Evolutionary conservation across 768 basidiomycete genomes (phyloP), one percentile per base, ranked within the genome.

Genomic region (Xerocomellus dryophilus): DNA sequence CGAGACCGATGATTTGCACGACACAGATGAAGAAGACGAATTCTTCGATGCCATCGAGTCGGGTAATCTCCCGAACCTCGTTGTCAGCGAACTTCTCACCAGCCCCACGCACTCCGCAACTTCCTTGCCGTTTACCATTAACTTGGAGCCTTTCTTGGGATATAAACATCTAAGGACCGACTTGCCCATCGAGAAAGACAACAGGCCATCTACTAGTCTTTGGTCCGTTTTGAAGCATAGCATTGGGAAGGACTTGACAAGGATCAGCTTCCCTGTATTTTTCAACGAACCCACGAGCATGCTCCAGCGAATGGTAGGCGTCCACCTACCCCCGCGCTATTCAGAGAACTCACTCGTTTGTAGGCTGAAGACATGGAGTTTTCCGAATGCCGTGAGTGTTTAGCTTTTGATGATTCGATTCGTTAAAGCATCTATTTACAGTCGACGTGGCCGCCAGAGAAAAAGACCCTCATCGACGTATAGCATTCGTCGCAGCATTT

Each of bases 311-410:
- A 98, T 98, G 91, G 88, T 84, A 60, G 46, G 76, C 71, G 7
- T 15, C 5, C 4, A 7, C 7, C 14, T 32, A 18, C 11, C 7
- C 53, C 47, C 47, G 7, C 8, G 9, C 35, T 29, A 34, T 36
- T 43, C 11, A 21, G 46, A 12, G 29, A 38, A 21, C 29, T 61
- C 39, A 57, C 23, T 45, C 18, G 6, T 41, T 49, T 58, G 18
- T 40, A 78, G 80, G 90, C 94, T 11, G 95, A 98, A 73, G 95
- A 98, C 71, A 96, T 96, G 92, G 95, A 97, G 70, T 97, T 95
- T 71, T 86, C 90, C 1, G 92, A 93, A 61, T 96, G 93, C 64
- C 73, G 89, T 91, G 63, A 76, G 90, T 51, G 42, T 47, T 50
- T 27, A 32, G 17, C 11, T 27, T 34, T 60, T 42, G 39, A 46